A percentile compares a stretch with the other conserved stretches of the same genome.
Conservation (phyloP, 352 stramenopile species). For the Globisporangium cylindrosporum region DNA sequence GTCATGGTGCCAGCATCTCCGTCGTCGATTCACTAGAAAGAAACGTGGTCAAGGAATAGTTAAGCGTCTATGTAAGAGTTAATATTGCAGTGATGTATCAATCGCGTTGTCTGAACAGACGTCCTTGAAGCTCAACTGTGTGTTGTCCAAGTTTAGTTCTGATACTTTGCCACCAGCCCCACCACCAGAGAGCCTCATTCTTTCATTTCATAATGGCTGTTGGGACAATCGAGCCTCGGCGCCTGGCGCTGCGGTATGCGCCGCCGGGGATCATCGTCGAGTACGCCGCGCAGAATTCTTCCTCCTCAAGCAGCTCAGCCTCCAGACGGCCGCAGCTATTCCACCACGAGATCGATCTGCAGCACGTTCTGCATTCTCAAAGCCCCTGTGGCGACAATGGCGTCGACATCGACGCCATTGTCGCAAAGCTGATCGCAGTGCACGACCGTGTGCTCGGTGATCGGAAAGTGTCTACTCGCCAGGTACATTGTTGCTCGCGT, state of each 20-base stretch:
- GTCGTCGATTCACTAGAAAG: background rate
- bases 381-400: too few species aligned
- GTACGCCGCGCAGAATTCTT: slow-evolving; percentile 26
- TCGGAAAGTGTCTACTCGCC: slow-evolving; percentile 37
- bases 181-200: background rate
- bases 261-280: slow-evolving; percentile 61
- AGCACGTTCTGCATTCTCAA: slow-evolving; percentile 12
- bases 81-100: too few species aligned
- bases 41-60: background rate
- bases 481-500: slow-evolving; percentile 19
- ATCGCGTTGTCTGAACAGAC: background rate
- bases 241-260: slow-evolving; percentile 52
- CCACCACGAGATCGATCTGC: slow-evolving; percentile 62
- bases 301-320: background rate
- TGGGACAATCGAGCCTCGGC: slow-evolving; percentile 37
- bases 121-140: background rate
- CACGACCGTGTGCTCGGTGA: slow-evolving; percentile 40
- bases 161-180: background rate
- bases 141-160: background rate
- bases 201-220: slow-evolving; percentile 6
- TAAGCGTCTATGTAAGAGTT: background rate
- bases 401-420: slow-evolving; percentile 28
- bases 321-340: slow-evolving; percentile 32
- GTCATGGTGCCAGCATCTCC: slow-evolving; percentile 40
- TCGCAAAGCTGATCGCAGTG: slow-evolving; percentile 33